phyloP scores from a whole-genome alignment of 2,329 filamentous ascomycete genomes.

The Huntiella bhutanensis region DNA sequence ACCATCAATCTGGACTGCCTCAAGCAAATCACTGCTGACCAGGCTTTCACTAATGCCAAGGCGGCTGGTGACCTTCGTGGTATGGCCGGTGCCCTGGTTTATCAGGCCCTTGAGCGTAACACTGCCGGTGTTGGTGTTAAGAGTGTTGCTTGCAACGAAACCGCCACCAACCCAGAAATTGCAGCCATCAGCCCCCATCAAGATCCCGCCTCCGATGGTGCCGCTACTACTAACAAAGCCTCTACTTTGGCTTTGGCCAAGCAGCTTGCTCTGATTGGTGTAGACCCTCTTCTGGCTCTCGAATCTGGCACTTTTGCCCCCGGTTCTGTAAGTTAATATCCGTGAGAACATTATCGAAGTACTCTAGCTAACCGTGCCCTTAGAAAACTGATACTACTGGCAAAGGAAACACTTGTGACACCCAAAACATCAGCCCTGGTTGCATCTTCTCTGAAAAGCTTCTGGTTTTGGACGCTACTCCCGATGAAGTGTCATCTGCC shows the following conservation, averaged over 20 bases:
- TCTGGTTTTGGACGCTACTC: constrained; percentile 33
- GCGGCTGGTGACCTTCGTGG: constrained; percentile 30
- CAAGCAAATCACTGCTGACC: constrained; percentile 33
- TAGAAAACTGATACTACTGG: constrained; percentile 13
- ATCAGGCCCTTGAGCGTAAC: constrained; percentile 34
- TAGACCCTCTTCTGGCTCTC: constrained; percentile 41
- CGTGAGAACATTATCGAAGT: neutral
- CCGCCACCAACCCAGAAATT: constrained; percentile 46
- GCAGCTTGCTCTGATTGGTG: constrained; percentile 41
- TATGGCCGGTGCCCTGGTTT: constrained; percentile 35
- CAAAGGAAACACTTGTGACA: constrained; percentile 27
- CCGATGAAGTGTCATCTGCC: constrained; percentile 31
- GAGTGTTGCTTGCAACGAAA: constrained; percentile 37
- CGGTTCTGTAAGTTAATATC: constrained; percentile 26
- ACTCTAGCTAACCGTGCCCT: neutral
- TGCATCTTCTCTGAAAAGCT: constrained; percentile 36
- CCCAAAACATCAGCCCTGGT: constrained; percentile 25
- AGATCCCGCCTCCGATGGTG: constrained; percentile 41
- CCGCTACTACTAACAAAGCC: constrained; percentile 38
- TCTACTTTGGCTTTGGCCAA: constrained; percentile 39
- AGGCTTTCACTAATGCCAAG: constrained; percentile 42
- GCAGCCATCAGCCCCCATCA: constrained; percentile 45
- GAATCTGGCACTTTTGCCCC: constrained; percentile 44
- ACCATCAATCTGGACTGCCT: constrained; percentile 24
- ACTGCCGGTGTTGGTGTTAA: constrained; percentile 23